A percentile compares a stretch with the other conserved stretches of the same genome.
Conservation (phyloP, 148 eudicot genomes). For the Silene latifolia region DNA sequence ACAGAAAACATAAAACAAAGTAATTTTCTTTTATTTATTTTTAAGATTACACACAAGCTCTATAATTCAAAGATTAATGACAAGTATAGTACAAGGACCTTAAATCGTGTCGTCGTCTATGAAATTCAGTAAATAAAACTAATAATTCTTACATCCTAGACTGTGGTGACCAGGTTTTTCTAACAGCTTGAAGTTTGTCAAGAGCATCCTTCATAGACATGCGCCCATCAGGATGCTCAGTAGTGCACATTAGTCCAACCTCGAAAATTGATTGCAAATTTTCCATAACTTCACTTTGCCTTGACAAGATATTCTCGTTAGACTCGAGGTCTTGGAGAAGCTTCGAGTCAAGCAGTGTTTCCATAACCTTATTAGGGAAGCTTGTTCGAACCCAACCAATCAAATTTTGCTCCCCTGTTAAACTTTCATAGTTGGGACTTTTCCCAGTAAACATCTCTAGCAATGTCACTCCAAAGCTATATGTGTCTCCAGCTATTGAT, state of each 20-base stretch:
- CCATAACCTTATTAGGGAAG: slow-evolving; percentile 24
- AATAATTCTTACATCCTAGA: not conserved
- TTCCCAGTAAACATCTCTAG: slow-evolving; percentile 53
- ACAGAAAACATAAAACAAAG: too few species aligned
- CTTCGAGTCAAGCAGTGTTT: slow-evolving; percentile 31
- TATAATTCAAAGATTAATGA: too few species aligned
- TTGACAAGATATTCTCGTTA: not conserved
- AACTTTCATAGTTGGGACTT: slow-evolving; percentile 39
- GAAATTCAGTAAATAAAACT: not conserved
- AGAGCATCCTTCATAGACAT: slow-evolving; percentile 46
- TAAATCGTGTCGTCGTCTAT: too few species aligned
- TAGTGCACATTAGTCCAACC: slow-evolving; percentile 48
- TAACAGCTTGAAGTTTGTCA: slow-evolving; percentile 29
- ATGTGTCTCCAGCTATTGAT: slow-evolving; percentile 50
- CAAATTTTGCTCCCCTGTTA: slow-evolving; percentile 32
- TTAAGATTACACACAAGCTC: too few species aligned
- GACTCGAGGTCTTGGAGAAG: slow-evolving; percentile 11
- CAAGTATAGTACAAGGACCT: too few species aligned
- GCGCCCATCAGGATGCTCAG: slow-evolving; percentile 38
- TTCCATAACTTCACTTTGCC: slow-evolving; percentile 7
- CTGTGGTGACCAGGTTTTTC: slow-evolving; percentile 14
- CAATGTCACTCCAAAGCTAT: slow-evolving; percentile 49
- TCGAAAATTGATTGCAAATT: slow-evolving; percentile 30
- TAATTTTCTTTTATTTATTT: too few species aligned
- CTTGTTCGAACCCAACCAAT: slow-evolving; percentile 38